Conservation (phyloP, 306 rosid genomes). For the Gynostemma pentaphyllum region DNA sequence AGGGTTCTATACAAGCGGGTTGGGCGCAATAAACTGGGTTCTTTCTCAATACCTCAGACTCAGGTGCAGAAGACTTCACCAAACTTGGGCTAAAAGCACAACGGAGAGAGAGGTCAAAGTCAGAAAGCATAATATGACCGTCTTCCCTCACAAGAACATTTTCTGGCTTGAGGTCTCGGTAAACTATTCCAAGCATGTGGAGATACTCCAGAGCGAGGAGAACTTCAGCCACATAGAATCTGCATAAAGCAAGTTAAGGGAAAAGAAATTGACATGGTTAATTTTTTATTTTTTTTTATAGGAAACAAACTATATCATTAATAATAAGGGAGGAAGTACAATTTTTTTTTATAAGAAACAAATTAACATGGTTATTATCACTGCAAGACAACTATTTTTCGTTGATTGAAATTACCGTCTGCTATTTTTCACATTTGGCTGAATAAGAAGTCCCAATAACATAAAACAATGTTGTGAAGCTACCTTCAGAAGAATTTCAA, state of each 20-base stretch:
- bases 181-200: constrained; percentile 52
- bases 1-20: constrained; percentile 43
- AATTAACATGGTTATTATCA: too few relatives aligned
- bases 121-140: constrained; percentile 51
- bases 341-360: too few relatives aligned
- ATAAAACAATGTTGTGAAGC: too few relatives aligned
- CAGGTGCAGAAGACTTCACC: constrained; percentile 28
- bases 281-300: too few relatives aligned
- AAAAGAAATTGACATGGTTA: too few relatives aligned
- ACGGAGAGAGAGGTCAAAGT: constrained; percentile 52
- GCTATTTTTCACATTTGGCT: too few relatives aligned
- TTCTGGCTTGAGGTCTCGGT: constrained; percentile 51
- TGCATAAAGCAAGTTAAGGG: constrained; percentile 7
- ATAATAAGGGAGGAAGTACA: too few relatives aligned
- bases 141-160: constrained; percentile 50
- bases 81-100: constrained; percentile 37
- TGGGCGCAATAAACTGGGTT: constrained; percentile 36
- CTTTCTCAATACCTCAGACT: constrained; percentile 25
- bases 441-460: too few relatives aligned
- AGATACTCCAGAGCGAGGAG: constrained; percentile 47
- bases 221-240: constrained; percentile 45
- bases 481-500: too few relatives aligned
- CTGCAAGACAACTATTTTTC: too few relatives aligned
- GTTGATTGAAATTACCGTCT: too few relatives aligned
- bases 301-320: too few relatives aligned